Base-by-base conservation (phyloP, 2,329 filamentous ascomycete genomes). In the Penicillium sp. region DNA sequence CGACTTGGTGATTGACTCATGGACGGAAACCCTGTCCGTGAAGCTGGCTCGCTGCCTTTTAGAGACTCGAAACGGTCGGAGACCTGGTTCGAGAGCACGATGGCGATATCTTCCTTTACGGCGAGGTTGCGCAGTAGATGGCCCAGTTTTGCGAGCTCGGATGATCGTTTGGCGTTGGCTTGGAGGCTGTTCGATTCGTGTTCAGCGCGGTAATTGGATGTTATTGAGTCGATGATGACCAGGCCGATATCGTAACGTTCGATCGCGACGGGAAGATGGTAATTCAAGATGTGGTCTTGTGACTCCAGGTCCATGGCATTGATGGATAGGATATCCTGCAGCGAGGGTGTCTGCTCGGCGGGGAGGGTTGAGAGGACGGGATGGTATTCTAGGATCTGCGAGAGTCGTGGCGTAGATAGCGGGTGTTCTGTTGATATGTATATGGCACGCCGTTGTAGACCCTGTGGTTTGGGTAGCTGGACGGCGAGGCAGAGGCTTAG, bases 11-110 rank as follows among this genome's bases (percentile, higher is more conserved):
- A 55, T 47, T 60, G 58, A 11, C 39, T 61, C 14, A 58, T 52
- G 6, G 60, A 56, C 14, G 58, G 53, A 13, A 61, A 50, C 24
- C 45, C 49, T 39, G 61, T 5, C 5, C 49, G 50, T 22, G 53
- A 22, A 11, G 44, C 16, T 29, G 52, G 43, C 14, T 56, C 46
- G 14, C 18, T 35, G 22, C 40, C 40, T 31, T 35, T 44, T 11
- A 57, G 51, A 26, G 68, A 65, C 18, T 77, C 76, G 61, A 99
- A 96, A 5, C 92, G 87, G 75, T 99, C 94, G 6, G 90, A 89
- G 31, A 99, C 93, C 74, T 99, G 94, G 70, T 99, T 99, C 5
- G 93, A 89, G 3, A 97, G 89, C 1, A 99, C 92, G 29, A 99
- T 82, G 24, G 92, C 92, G 44, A 97, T 79, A 61, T 88, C 81